Percentiles rank a stretch among this genome's conserved stretches.
phyloP scores from a whole-genome alignment of 2,329 filamentous ascomycete genomes.

The Colletotrichum magnum region DNA sequence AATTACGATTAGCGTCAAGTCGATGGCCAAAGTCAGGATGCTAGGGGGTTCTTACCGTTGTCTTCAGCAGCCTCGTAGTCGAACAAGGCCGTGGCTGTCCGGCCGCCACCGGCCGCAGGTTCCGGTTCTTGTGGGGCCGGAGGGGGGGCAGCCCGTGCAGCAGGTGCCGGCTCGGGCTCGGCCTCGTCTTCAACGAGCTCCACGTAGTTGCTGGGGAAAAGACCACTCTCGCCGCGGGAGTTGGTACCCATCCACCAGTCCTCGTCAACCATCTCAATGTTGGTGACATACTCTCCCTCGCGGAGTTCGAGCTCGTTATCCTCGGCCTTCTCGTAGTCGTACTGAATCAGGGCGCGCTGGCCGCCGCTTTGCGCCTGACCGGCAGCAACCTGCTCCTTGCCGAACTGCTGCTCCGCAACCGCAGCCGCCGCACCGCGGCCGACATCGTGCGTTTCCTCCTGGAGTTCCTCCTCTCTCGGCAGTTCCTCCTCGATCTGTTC shows the following conservation, averaged over 20 bases:
- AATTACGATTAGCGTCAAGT: conserved; percentile 45
- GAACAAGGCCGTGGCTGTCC: conserved; percentile 87
- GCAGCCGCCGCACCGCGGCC: conserved; percentile 72
- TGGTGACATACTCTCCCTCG: conserved; percentile 89
- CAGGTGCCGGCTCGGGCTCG: conserved; percentile 53
- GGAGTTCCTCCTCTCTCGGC: conserved; percentile 74
- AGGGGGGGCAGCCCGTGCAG: conserved; percentile 53
- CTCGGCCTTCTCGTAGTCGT: conserved; percentile 97
- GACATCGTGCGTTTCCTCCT: conserved; percentile 70
- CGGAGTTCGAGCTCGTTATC: conserved; percentile 94
- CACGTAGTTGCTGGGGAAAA: conserved; percentile 98
- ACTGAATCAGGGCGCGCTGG: conserved; percentile 84
- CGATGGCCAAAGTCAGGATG: no score
- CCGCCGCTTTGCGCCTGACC: conserved; percentile 61
- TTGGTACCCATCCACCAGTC: conserved; percentile 99
- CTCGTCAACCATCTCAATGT: conserved; percentile 97
- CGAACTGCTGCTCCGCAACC: conserved; percentile 64
- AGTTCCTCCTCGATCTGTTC: conserved; percentile 73
- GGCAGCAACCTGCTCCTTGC: conserved; percentile 53
- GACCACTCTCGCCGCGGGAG: conserved; percentile 82
- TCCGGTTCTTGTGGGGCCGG: conserved; percentile 54
- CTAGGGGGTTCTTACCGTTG: conserved; percentile 73
- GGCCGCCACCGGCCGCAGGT: conserved; percentile 57
- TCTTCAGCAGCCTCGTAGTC: conserved; percentile 98
- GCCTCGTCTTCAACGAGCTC: conserved; percentile 80